Conservation (phyloP, 805 yeast genomes). For the Metschnikowia picachoensis region DNA sequence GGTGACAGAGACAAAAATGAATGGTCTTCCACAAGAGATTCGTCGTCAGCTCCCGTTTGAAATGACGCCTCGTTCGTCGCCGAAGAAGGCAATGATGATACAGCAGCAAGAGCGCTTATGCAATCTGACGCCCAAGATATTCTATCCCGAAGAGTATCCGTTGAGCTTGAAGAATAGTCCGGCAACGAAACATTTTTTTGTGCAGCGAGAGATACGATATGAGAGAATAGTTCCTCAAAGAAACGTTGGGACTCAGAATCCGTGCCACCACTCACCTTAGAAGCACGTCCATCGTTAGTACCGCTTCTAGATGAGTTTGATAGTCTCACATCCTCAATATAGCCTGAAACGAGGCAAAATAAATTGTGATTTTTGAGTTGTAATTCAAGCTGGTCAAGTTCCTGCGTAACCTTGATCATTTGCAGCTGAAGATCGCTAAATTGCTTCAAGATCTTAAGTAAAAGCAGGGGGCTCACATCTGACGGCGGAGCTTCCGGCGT, state of each 20-base stretch:
- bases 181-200: slow-evolving; percentile 42
- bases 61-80: slow-evolving; percentile 5
- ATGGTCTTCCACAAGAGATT: slow-evolving; percentile 25
- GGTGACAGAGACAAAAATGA: slow-evolving; percentile 28
- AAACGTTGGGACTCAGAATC: slow-evolving; percentile 14
- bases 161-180: slow-evolving; percentile 9
- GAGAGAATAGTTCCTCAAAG: slow-evolving; percentile 44
- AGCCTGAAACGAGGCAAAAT: slow-evolving; percentile 44
- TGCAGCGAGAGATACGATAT: slow-evolving; percentile 45
- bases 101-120: slow-evolving; percentile 30
- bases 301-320: slow-evolving; percentile 6
- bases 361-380: slow-evolving; percentile 40
- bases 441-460: slow-evolving; percentile 32
- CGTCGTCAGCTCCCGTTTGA: slow-evolving; percentile 11
- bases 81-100: slow-evolving; percentile 3
- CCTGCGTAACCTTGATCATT: slow-evolving; percentile 22
- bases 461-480: slow-evolving; percentile 27
- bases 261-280: not conserved
- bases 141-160: slow-evolving; percentile 22
- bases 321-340: slow-evolving; percentile 40
- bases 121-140: slow-evolving; percentile 39
- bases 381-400: slow-evolving; percentile 25
- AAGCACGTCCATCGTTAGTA: slow-evolving; percentile 4
- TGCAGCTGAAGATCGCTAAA: slow-evolving; percentile 31
- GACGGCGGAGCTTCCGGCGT: slow-evolving; percentile 13